Percentiles rank a stretch among this genome's conserved stretches.
These are phyloP conservation scores for Niebla homalea DNA, from an alignment of 495 filamentous ascomycete genomes.

Conservation along the genomic window DNA sequence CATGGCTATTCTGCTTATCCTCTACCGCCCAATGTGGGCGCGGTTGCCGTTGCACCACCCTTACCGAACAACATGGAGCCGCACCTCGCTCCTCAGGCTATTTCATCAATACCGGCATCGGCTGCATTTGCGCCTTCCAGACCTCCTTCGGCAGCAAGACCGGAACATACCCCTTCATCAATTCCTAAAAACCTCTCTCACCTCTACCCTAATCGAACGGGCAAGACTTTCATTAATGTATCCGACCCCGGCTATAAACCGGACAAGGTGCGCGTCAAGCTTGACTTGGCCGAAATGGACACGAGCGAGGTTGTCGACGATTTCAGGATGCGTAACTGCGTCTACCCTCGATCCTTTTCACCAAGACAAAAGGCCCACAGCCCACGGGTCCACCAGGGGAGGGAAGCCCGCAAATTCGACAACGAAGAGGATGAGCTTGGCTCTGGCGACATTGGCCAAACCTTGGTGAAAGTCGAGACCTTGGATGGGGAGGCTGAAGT, in stretches of 20 bases:
- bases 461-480: constrained; percentile 57
- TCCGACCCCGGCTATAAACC: constrained; percentile 59
- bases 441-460: constrained; percentile 41
- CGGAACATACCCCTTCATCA: constrained; percentile 18
- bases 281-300: constrained; percentile 75
- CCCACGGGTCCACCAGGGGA: constrained; percentile 44
- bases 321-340: constrained; percentile 73
- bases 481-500: constrained; percentile 62
- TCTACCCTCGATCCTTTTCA: constrained; percentile 83
- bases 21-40: constrained; percentile 34
- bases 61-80: constrained; percentile 54
- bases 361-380: constrained; percentile 67
- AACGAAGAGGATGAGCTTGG: constrained; percentile 43
- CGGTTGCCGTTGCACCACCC: constrained; percentile 56
- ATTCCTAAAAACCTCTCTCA: constrained; percentile 58
- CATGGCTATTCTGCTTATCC: constrained; percentile 51
- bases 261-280: constrained; percentile 57
- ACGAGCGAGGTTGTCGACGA: constrained; percentile 91
- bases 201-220: neutral
- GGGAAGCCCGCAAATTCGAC: constrained; percentile 52
- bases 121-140: constrained; percentile 25
- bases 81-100: constrained; percentile 16
- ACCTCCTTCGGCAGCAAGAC: constrained; percentile 19
- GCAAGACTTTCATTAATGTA: constrained; percentile 77
- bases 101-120: constrained; percentile 28